Evolutionary conservation across 1,284 basidiomycete genomes (phyloP), one percentile per base, ranked within the genome.

Genomic region (Ceratobasidium sp.): DNA sequence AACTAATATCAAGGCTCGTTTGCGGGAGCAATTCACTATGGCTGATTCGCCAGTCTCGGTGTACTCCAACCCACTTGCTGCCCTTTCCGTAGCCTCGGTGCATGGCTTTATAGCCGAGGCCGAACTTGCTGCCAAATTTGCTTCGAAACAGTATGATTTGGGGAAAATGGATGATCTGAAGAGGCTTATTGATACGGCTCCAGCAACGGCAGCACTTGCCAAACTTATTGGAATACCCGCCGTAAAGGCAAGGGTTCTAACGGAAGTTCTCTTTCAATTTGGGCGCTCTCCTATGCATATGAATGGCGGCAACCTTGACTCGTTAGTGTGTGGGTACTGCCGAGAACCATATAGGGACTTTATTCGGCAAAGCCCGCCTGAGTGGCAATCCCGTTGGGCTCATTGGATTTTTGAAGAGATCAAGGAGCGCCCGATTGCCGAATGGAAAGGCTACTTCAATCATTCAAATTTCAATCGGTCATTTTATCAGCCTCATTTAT

Each of bases 371-470:
- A 16, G 30, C 27, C n/a, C 46, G 7, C 58, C 58, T 4, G 58
- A 50, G 29, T 62, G 58, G 58, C 58, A 50, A 30, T 30, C 47
- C 29, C 58, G 46, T 11, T 62, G 58, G 47, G 46, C 58, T 8
- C 39, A 39, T 21, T 50, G 58, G 27, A 46, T 49, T 14, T 62
- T 46, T 21, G 4, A 41, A 27, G 56, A 57, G 25, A 33, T 57
- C 39, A 41, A 41, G 39, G 39, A 41, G 8, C 39, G 39, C 39
- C 39, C 8, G 39, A 41, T 41, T 41, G 39, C 8, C 8, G 39
- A 41, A 41, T 41, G 39, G 8, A 16, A 41, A 41, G 39, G 16
- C 8, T 41, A 8, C 33, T 11, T 36, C 33, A 36, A 11, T 36
- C 5, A 36, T 36, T 36, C 11, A 5, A 36, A 36, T 36, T 36